Evolutionary conservation across 768 basidiomycete species (phyloP).

Genomic region (Tricholomella constricta): DNA sequence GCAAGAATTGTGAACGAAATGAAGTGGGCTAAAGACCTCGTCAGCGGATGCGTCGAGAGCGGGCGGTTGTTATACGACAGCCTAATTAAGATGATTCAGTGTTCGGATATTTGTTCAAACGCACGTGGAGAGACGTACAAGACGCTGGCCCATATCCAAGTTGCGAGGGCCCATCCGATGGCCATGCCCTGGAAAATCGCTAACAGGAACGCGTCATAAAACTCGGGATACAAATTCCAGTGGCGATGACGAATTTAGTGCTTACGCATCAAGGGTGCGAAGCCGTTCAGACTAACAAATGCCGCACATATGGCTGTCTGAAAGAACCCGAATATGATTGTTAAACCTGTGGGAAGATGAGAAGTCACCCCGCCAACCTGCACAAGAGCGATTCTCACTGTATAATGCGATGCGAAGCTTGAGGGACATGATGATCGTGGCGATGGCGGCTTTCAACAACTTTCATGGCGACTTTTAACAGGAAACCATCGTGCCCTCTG

Average conservation of each 20-base stretch:
- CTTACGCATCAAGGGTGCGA: neutral
- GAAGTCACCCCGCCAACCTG: no score
- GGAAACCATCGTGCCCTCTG: no score
- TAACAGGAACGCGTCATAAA: neutral
- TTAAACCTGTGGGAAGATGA: no score
- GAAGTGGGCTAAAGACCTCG: slow-evolving; percentile 15
- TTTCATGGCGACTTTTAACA: no score
- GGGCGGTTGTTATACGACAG: slow-evolving; percentile 15
- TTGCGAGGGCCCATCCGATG: neutral
- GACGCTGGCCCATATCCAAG: slow-evolving; percentile 9
- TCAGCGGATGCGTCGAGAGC: slow-evolving; percentile 12
- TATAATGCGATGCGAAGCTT: no score
- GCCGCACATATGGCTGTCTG: no score
- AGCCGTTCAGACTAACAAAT: no score
- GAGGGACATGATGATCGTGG: no score
- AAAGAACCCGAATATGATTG: no score
- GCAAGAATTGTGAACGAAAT: slow-evolving; percentile 3
- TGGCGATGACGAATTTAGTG: neutral
- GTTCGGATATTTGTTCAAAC: neutral
- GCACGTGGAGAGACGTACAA: neutral
- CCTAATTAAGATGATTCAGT: neutral
- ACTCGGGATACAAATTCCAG: neutral
- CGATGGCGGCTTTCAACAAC: neutral
- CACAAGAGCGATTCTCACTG: no score
- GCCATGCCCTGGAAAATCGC: neutral